Conservation (phyloP, 2,329 filamentous ascomycete genomes). For the Aspergillus oerlinghausenensis region DNA sequence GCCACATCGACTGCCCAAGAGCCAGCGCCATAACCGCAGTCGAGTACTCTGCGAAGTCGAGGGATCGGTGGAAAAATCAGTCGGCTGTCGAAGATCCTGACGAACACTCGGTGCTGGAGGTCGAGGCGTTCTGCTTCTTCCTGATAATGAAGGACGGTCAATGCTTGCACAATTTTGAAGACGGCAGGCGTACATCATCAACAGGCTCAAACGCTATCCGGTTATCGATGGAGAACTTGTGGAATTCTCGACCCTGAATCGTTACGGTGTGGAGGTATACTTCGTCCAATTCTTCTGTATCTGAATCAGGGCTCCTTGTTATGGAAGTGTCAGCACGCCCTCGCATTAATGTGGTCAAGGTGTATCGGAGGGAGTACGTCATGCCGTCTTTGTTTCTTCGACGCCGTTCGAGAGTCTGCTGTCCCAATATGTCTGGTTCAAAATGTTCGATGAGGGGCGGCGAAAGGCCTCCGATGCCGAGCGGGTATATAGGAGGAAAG, state of each 20-base stretch:
- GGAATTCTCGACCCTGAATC: conserved; percentile 61
- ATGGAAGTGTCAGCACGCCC: conserved; percentile 23
- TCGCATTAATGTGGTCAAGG: conserved; percentile 4
- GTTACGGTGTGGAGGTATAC: conserved; percentile 56
- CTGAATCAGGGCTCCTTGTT: conserved; percentile 41
- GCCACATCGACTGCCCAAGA: conserved; percentile 68
- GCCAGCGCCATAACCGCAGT: conserved; percentile 69
- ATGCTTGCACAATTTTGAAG: not conserved
- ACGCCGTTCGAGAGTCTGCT: not conserved
- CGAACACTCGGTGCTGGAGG: conserved; percentile 59
- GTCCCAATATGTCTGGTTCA: not conserved
- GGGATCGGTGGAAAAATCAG: conserved; percentile 66
- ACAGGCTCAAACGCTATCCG: conserved; percentile 63
- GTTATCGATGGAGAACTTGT: conserved; percentile 62
- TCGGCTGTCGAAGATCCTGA: conserved; percentile 60
- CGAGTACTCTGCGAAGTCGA: conserved; percentile 57
- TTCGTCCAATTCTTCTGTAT: conserved; percentile 52
- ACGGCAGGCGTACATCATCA: conserved; percentile 56
- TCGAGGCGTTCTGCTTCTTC: conserved; percentile 64
- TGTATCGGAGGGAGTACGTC: conserved; percentile 24
- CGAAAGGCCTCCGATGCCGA: conserved; percentile 1
- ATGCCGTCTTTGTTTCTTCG: conserved; percentile 16
- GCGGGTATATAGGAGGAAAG: conserved; percentile 8
- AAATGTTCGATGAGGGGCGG: conserved; percentile 5
- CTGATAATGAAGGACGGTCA: conserved; percentile 38